Conservation (phyloP, 192 early-diverging fungal species). For the Radiomyces spectabilis region DNA sequence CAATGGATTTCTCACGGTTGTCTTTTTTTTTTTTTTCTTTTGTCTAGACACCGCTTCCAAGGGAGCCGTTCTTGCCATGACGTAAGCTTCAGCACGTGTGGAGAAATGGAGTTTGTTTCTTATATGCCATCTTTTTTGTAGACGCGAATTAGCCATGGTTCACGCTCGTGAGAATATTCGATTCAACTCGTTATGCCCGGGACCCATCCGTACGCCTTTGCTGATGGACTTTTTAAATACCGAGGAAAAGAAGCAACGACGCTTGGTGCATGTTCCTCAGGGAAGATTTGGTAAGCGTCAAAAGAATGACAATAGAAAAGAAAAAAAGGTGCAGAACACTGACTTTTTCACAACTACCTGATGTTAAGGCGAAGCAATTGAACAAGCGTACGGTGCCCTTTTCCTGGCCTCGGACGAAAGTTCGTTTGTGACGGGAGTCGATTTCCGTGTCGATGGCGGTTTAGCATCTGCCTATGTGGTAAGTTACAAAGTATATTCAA, state of each 20-base stretch:
- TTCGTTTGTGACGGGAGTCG: slow-evolving; percentile 73
- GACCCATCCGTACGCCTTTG: slow-evolving; percentile 69
- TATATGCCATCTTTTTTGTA: slow-evolving; percentile 7
- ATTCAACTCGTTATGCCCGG: slow-evolving; percentile 77
- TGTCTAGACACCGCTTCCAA: slow-evolving; percentile 74
- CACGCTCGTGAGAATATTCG: slow-evolving; percentile 86
- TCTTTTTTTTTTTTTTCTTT: background rate
- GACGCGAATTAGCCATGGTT: slow-evolving; percentile 72
- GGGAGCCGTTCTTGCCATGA: slow-evolving; percentile 80
- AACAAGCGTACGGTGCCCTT: slow-evolving; percentile 74
- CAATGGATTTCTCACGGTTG: background rate
- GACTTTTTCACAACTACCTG: background rate
- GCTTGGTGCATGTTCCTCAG: slow-evolving; percentile 75
- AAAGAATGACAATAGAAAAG: too few relatives aligned
- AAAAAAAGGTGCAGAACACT: background rate
- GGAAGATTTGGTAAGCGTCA: slow-evolving; percentile 73
- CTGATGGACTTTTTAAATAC: slow-evolving; percentile 82
- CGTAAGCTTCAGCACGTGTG: slow-evolving; percentile 46
- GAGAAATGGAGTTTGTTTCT: too few relatives aligned
- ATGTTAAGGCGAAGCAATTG: slow-evolving; percentile 69
- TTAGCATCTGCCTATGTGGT: slow-evolving; percentile 68
- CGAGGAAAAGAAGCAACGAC: slow-evolving; percentile 74
- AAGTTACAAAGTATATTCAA: slow-evolving; percentile 7
- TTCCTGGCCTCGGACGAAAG: slow-evolving; percentile 79
- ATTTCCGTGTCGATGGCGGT: slow-evolving; percentile 79